These are phyloP conservation scores for Phaeophleospora eucalypticola DNA, from an alignment of 2,329 filamentous ascomycete genomes.

Conservation along the genomic window DNA sequence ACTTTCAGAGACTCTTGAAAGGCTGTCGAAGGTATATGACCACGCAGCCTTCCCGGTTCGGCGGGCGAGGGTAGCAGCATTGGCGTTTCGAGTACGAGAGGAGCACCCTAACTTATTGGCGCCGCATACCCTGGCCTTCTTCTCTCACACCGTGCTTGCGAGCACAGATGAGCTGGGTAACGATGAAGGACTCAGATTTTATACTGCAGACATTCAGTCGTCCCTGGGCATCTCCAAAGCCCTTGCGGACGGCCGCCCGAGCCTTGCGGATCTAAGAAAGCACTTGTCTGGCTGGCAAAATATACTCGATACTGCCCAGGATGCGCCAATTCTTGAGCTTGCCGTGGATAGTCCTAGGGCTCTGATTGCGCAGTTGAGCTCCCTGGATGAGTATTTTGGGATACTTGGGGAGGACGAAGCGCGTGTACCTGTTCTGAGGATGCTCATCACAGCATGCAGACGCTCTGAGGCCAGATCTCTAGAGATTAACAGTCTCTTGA, in stretches of 20 bases:
- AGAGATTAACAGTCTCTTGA: slow-evolving; percentile 35
- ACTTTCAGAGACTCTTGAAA: slow-evolving; percentile 15
- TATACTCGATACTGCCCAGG: slow-evolving; percentile 31
- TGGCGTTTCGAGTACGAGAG: slow-evolving; percentile 22
- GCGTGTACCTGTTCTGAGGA: slow-evolving; percentile 11
- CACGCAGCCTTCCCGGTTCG: slow-evolving; percentile 25
- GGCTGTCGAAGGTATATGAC: slow-evolving; percentile 22
- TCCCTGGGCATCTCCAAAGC: slow-evolving; percentile 39
- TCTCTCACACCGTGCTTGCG: slow-evolving; percentile 6
- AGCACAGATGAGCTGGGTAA: slow-evolving; percentile 17
- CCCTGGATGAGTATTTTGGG: slow-evolving; percentile 54
- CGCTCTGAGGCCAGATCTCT: slow-evolving; percentile 12
- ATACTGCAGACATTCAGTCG: slow-evolving; percentile 35
- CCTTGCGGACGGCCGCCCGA: slow-evolving; percentile 36
- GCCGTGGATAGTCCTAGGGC: slow-evolving; percentile 49
- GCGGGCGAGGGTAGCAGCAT: slow-evolving; percentile 23
- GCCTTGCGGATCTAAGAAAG: slow-evolving; percentile 26
- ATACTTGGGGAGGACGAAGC: slow-evolving; percentile 52
- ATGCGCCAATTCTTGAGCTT: slow-evolving; percentile 38
- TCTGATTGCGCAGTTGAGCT: slow-evolving; percentile 50
- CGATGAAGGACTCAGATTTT: slow-evolving; percentile 35
- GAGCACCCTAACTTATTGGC: slow-evolving; percentile 22
- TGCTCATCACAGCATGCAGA: slow-evolving; percentile 10
- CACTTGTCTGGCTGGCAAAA: slow-evolving; percentile 37
- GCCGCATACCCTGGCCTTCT: slow-evolving; percentile 10